Evolutionary conservation across 2,329 filamentous ascomycete species (phyloP).

Genomic region (Pseudohalonectria lignicola): DNA sequence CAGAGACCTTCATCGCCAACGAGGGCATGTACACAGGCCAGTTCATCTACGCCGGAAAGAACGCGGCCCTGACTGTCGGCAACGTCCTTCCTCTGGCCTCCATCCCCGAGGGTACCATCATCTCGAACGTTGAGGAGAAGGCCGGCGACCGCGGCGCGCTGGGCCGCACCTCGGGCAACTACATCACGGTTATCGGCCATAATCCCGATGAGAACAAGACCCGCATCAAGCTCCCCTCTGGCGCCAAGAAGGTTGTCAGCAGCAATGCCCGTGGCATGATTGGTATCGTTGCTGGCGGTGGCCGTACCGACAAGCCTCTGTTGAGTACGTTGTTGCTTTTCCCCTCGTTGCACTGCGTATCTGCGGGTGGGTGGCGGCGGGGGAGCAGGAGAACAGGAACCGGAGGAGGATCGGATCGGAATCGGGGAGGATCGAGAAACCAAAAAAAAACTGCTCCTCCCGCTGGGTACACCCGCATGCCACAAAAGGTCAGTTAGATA

Average conservation of each 20-base stretch:
- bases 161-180: slow-evolving; percentile 97
- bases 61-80: slow-evolving; percentile 90
- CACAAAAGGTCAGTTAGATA: no score
- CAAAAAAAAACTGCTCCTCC: no score
- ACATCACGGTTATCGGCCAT: slow-evolving; percentile 95
- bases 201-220: slow-evolving; percentile 99
- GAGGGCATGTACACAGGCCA: slow-evolving; percentile 99
- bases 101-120: slow-evolving; percentile 97
- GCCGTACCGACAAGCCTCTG: slow-evolving; percentile 98
- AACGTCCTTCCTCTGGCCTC: slow-evolving; percentile 92
- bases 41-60: slow-evolving; percentile 99
- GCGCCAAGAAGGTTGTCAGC: slow-evolving; percentile 98
- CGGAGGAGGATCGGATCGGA: neutral
- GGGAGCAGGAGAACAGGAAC: neutral
- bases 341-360: no score
- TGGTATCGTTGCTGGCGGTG: slow-evolving; percentile 97
- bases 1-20: slow-evolving; percentile 99
- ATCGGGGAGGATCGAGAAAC: no score
- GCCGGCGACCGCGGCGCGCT: slow-evolving; percentile 91
- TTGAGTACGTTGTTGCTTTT: slow-evolving; percentile 53
- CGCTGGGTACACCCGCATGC: no score
- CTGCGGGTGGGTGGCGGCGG: no score
- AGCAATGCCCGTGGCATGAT: slow-evolving; percentile 95
- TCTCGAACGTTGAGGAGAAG: slow-evolving; percentile 99
- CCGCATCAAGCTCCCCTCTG: slow-evolving; percentile 96